Base-by-base conservation (phyloP, 2,329 filamentous ascomycete genomes). In the Ceratocystiopsis minuta region DNA sequence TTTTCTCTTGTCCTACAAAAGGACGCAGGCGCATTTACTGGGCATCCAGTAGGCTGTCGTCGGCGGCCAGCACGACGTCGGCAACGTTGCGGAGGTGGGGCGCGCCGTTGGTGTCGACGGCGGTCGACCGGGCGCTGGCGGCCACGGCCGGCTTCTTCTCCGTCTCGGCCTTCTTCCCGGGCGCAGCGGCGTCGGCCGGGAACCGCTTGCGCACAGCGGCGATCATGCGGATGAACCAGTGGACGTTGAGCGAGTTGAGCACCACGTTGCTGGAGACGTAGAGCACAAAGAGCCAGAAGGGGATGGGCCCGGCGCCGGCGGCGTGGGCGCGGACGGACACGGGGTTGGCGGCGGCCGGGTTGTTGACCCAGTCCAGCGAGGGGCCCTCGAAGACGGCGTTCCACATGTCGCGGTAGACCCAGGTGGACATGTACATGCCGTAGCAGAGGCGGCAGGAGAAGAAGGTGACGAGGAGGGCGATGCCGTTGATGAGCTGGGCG, bases 201-300 rank as follows among this genome's bases (percentile, higher is more conserved):
- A 90, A 90, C 20, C 83, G 69, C 63, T 82, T 86, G 45, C 76
- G 68, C 13, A 90, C 74, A 10, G 83, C 81, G 45, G 74, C 67
- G 47, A 92, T 76, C 84, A 92, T 92, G 69, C 84, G 85, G 53
- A 75, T 67, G 56, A 88, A 90, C 84, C 84, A 92, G 60, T 78
- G 82, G 53, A 82, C 76, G 60, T 92, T 92, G 41, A 92, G 63
- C 13, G 70, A 66, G 54, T 86, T 88, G 20, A 92, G 67, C 0
- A 72, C 70, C 16, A 83, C 42, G 56, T 90, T 90, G 53, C 73
- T 76, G 11, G 66, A 66, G 7, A 86, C 58, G 54, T 90, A 90
- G 24, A 73, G 62, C 14, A 58, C 60, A 2, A 72, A 75, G 17
- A 90, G 65, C 82, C 82, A 88, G 1, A 73, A 31, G 0, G 82